Evolutionary conservation across 257 asterid genomes (phyloP), one percentile per base, ranked within the genome.

Genomic region (Solanum dulcamara): DNA sequence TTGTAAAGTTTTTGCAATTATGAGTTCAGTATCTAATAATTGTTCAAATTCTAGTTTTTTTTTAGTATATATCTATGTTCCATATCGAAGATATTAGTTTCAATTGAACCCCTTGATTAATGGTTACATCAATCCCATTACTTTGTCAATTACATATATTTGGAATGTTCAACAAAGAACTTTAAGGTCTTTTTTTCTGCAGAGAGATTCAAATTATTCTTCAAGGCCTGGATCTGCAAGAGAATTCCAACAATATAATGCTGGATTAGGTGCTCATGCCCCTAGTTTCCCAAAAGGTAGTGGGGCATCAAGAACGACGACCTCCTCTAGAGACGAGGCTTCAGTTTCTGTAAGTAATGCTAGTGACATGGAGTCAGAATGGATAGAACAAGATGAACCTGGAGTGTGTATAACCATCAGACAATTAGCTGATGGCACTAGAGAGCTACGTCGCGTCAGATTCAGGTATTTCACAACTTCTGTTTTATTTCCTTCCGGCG

Each of bases 311-410:
- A 92, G 99, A 82, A 91, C 92, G 8, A 96, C 99, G 0, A 91
- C 97, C 30, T 91, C 95, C 5, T 94, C 98, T n/a, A 85, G 97
- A 86, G 99, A 94, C 13, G 97, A 94, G 86, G 95, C 93, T 35
- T 94, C 98, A 1, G 88, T 91, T 80, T 96, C 99, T 48, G 79
- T 95, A 33, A 96, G 99, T 92, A 96, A 95, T 88, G 98, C 98
- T 59, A 95, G 98, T 89, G 99, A 95, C 24, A 86, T 94, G 8
- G 99, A 95, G 80, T 91, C 98, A 1, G 98, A 96, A 72, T 96
- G 98, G 99, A 87, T 94, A 6, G 99, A 95, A 84, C 92, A 95
- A 90, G 99, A 96, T 44, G 98, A 94, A 85, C 98, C 97, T 1
- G 99, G 99, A 5, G 98, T 96, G 20, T 93, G 91, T 75, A 94